phyloP scores from a whole-genome alignment of 2,329 filamentous ascomycete species.

The Aspergillus sojae region DNA sequence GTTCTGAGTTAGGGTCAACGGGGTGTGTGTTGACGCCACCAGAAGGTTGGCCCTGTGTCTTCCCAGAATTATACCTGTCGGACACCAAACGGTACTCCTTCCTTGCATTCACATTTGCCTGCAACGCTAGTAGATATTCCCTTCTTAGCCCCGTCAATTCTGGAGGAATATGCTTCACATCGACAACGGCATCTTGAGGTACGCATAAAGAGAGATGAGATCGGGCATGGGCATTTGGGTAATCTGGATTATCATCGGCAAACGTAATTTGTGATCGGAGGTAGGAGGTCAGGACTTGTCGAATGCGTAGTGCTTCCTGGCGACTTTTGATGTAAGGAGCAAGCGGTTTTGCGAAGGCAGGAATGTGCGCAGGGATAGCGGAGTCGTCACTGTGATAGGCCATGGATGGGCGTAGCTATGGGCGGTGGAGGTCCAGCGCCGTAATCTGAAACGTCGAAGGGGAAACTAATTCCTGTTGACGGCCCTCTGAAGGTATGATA shows the following conservation, averaged over 20 bases:
- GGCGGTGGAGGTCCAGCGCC: neutral
- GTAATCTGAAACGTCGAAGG: neutral
- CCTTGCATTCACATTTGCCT: constrained; percentile 45
- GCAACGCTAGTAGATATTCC: constrained; percentile 50
- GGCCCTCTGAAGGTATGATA: neutral
- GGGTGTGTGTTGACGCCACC: constrained; percentile 19
- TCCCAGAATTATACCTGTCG: constrained; percentile 34
- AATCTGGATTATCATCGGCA: constrained; percentile 28
- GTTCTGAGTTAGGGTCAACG: constrained; percentile 27
- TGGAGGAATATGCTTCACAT: constrained; percentile 38
- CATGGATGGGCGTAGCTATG: constrained; percentile 20
- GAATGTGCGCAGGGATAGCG: constrained; percentile 31
- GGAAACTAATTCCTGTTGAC: neutral
- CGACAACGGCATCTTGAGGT: constrained; percentile 33
- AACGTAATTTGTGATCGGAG: constrained; percentile 41
- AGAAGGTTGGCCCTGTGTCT: constrained; percentile 24
- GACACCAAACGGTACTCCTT: constrained; percentile 39
- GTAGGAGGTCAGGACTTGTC: constrained; percentile 42
- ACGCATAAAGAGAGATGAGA: constrained; percentile 41
- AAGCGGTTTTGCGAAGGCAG: constrained; percentile 37
- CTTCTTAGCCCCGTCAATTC: constrained; percentile 47
- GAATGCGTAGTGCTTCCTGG: constrained; percentile 43
- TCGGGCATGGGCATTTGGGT: constrained; percentile 22
- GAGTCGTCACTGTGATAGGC: constrained; percentile 20
- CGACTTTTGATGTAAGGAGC: constrained; percentile 43